These are phyloP conservation scores for Amanita thiersii DNA, from an alignment of 768 basidiomycete species.

Conservation along the genomic window DNA sequence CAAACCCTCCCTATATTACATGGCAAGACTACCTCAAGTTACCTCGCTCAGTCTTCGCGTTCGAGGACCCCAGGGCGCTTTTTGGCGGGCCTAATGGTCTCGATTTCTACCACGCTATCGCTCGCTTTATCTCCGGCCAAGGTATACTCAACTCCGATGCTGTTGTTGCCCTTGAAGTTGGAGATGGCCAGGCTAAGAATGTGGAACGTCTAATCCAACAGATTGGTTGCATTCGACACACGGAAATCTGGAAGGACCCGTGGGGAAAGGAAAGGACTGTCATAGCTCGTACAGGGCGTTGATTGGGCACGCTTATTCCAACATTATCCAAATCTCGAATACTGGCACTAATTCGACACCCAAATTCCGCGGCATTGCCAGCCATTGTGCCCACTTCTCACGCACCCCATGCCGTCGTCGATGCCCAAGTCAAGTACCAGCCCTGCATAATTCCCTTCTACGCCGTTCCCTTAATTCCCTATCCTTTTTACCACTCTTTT, in stretches of 20 bases:
- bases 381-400: too few relatives aligned
- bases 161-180: slow-evolving; percentile 73
- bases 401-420: too few relatives aligned
- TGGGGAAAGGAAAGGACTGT: slow-evolving; percentile 74
- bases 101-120: slow-evolving; percentile 70
- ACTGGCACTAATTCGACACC: neutral
- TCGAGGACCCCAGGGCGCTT: slow-evolving; percentile 78
- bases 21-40: slow-evolving; percentile 53
- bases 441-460: too few relatives aligned
- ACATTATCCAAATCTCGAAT: neutral
- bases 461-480: too few relatives aligned
- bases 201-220: slow-evolving; percentile 52
- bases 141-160: slow-evolving; percentile 45
- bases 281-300: slow-evolving; percentile 41
- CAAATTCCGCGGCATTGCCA: too few relatives aligned
- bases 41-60: slow-evolving; percentile 60
- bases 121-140: slow-evolving; percentile 43
- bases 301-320: slow-evolving; percentile 14
- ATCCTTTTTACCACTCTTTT: too few relatives aligned
- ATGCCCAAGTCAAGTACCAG: too few relatives aligned
- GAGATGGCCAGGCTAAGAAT: slow-evolving; percentile 56
- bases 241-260: slow-evolving; percentile 74
- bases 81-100: slow-evolving; percentile 59
- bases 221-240: slow-evolving; percentile 34
- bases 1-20: slow-evolving; percentile 86